Conservation (phyloP, 139 green algal genomes). For the Eudorina sp. region DNA sequence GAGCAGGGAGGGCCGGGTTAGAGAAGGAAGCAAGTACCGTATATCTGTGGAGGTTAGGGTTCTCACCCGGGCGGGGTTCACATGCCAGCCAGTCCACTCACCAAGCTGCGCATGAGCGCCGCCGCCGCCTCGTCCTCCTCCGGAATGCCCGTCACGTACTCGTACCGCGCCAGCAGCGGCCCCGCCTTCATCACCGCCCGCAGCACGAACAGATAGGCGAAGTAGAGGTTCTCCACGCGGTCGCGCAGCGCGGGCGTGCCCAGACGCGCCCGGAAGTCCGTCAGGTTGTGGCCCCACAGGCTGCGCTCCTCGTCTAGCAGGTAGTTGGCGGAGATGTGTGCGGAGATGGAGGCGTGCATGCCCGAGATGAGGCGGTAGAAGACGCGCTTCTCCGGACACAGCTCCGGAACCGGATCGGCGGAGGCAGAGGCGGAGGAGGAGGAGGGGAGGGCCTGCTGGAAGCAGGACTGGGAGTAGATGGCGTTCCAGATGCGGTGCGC, state of each 20-base stretch:
- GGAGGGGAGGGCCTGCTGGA: slow-evolving; percentile 54
- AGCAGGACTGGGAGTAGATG: slow-evolving; percentile 95
- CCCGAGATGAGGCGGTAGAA: slow-evolving; percentile 92
- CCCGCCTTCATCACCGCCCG: slow-evolving; percentile 87
- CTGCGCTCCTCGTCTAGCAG: slow-evolving; percentile 76
- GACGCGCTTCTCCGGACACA: slow-evolving; percentile 80
- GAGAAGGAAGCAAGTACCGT: no score
- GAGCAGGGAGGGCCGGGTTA: no score
- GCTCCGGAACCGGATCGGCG: neutral
- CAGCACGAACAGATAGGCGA: slow-evolving; percentile 94
- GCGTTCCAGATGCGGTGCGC: slow-evolving; percentile 91
- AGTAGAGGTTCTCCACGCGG: slow-evolving; percentile 94
- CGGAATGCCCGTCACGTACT: slow-evolving; percentile 78
- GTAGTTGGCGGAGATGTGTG: slow-evolving; percentile 88
- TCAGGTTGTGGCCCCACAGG: slow-evolving; percentile 84
- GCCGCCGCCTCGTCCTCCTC: slow-evolving; percentile 78
- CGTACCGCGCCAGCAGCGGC: slow-evolving; percentile 70
- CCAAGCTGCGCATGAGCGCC: slow-evolving; percentile 75
- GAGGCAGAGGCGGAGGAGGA: neutral
- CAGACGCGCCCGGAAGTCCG: slow-evolving; percentile 78
- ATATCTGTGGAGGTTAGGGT: no score
- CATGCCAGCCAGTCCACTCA: slow-evolving; percentile 39
- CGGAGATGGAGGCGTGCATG: slow-evolving; percentile 95
- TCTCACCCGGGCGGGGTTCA: no score
- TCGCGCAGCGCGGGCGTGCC: slow-evolving; percentile 66